These are phyloP conservation scores for Clitoria ternatea DNA, from an alignment of 306 rosid genomes.

Conservation along the genomic window DNA sequence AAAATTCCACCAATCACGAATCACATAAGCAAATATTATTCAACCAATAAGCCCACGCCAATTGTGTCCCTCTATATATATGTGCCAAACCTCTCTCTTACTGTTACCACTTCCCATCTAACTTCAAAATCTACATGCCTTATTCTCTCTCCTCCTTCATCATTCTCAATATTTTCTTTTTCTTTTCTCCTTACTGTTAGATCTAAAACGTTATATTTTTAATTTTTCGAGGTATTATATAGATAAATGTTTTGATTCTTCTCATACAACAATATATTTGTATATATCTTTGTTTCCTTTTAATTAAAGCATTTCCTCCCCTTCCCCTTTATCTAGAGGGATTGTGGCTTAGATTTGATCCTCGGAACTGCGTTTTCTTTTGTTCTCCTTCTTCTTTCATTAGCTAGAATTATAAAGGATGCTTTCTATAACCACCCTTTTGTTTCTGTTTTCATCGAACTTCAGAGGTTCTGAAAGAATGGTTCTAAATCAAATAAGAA, in stretches of 20 bases:
- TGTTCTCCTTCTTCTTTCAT: neutral
- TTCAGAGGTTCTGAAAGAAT: neutral
- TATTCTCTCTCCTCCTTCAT: neutral
- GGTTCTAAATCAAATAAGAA: too few relatives aligned
- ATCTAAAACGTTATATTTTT: slow-evolving; percentile 30
- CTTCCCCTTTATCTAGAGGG: neutral
- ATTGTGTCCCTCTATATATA: slow-evolving; percentile 14
- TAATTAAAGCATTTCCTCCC: neutral
- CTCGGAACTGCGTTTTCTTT: neutral
- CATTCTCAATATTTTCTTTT: neutral
- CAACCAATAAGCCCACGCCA: slow-evolving; percentile 24
- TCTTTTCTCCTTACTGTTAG: slow-evolving; percentile 6
- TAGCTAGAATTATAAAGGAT: neutral
- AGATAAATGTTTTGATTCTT: neutral
- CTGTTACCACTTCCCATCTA: slow-evolving; percentile 17
- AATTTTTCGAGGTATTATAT: neutral
- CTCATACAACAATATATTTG: neutral
- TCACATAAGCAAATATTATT: neutral
- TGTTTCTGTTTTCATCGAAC: neutral
- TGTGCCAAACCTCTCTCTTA: neutral
- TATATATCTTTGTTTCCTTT: neutral
- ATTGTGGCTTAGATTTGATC: neutral
- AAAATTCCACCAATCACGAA: neutral
- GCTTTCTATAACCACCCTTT: neutral
- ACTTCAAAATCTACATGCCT: neutral